Conservation (phyloP, 768 basidiomycete genomes). For the Chiua virens region DNA sequence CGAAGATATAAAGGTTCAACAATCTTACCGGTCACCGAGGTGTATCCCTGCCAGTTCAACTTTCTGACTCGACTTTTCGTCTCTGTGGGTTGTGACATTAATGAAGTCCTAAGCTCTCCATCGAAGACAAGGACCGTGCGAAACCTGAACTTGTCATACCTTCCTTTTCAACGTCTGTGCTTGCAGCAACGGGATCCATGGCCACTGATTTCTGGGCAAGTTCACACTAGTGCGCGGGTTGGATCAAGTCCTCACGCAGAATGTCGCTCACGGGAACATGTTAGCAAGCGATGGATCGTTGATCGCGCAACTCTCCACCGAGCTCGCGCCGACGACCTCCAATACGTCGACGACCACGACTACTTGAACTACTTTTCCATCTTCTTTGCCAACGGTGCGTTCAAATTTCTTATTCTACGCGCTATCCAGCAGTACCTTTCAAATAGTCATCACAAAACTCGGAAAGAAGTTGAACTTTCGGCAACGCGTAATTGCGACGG, state of each 20-base stretch:
- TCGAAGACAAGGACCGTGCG: too few species aligned
- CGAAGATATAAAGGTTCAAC: too few species aligned
- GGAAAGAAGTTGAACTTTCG: constrained; percentile 80
- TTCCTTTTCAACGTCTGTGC: neutral
- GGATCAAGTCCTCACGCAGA: constrained; percentile 4
- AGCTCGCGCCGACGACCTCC: constrained; percentile 76
- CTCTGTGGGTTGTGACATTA: too few species aligned
- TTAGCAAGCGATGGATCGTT: constrained; percentile 89
- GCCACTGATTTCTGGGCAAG: constrained; percentile 92
- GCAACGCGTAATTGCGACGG: constrained; percentile 91
- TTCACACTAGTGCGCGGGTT: constrained; percentile 71
- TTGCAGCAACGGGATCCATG: constrained; percentile 41
- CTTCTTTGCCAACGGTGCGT: constrained; percentile 82
- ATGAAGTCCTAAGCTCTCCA: too few species aligned
- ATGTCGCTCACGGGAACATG: constrained; percentile 16
- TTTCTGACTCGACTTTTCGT: too few species aligned
- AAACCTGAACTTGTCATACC: neutral
- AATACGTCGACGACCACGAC: constrained; percentile 78
- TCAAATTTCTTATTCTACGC: neutral
- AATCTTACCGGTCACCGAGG: too few species aligned
- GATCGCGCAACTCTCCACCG: constrained; percentile 72
- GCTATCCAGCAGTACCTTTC: too few species aligned
- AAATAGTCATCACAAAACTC: constrained; percentile 77
- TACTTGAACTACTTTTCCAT: constrained; percentile 79
- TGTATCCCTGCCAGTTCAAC: too few species aligned